Evolutionary conservation across 495 filamentous ascomycete species (phyloP), one percentile per base, ranked within the genome.

Genomic region (Oleoguttula mirabilis): DNA sequence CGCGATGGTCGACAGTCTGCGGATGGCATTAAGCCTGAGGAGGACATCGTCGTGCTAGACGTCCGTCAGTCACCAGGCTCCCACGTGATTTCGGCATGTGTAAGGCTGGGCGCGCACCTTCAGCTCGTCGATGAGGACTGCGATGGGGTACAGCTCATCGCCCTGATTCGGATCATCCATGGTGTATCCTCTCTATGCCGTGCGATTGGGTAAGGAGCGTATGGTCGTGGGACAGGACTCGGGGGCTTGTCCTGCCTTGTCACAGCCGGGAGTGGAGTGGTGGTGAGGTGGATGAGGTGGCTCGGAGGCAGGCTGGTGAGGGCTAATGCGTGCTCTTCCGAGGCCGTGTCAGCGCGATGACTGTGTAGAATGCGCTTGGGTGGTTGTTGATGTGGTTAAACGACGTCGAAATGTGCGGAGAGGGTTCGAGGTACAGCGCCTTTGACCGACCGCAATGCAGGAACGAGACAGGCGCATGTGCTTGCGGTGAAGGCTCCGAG

Each of bases 61-160:
- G 15, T 4, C 8, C 14, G 40, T 19, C 17, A 11, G 7, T 30
- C 23, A 53, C 60, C 37, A 60, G 48, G 27, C 27, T 30, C n/a
- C n/a, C n/a, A n/a, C n/a, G n/a, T n/a, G 27, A 8, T 8, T 30
- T 30, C 14, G 27, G 27, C 14, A 30, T 30, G 14, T 14, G 8
- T 30, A 8, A 14, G 27, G 8, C 52, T 45, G 47, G 39, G 25
- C 54, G 59, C 57, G 55, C 70, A 94, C 88, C 84, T 98, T 98
- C 55, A 98, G 71, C 76, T 98, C 90, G 66, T 98, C 90, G 66
- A 98, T 98, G 61, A 98, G 77, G 42, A 98, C 92, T 48, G 90
- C 90, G 71, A 98, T 98, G 57, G 90, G 90, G 65, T 94, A 96
- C 50, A 98, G 86, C 76, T 95, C 92, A 65, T 96, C 88, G 60